A percentile compares a stretch with the other conserved stretches of the same genome.
phyloP scores from a whole-genome alignment of 2,329 filamentous ascomycete genomes.

The Hypoxylon sp. region DNA sequence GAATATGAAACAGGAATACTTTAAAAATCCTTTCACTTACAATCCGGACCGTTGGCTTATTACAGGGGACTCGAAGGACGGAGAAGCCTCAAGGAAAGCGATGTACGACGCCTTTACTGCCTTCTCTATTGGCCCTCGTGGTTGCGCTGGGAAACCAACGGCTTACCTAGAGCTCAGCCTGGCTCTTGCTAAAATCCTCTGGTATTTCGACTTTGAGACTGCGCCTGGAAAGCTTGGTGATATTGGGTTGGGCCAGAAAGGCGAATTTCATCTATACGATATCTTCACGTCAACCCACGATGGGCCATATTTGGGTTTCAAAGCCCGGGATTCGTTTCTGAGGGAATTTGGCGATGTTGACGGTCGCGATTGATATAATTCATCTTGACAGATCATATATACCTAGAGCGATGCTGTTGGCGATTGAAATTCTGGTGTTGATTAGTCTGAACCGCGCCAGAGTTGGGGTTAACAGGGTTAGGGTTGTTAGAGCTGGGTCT shows the following conservation, averaged over 20 bases:
- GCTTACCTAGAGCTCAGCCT: conserved; percentile 61
- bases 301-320: conserved; percentile 36
- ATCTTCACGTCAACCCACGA: conserved; percentile 41
- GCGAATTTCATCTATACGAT: conserved; percentile 41
- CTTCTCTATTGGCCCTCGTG: conserved; percentile 52
- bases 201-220: conserved; percentile 56
- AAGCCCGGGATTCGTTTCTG: conserved; percentile 15
- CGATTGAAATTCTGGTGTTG: neutral
- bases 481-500: no score
- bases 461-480: no score
- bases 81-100: conserved; percentile 45
- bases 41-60: conserved; percentile 35
- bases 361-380: no score
- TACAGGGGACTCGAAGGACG: conserved; percentile 4
- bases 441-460: neutral
- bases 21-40: conserved; percentile 29
- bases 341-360: conserved; percentile 8
- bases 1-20: conserved; percentile 28
- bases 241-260: conserved; percentile 22
- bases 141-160: conserved; percentile 65
- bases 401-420: neutral
- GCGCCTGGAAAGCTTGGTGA: conserved; percentile 23
- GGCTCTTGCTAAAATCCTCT: conserved; percentile 59
- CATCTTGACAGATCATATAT: neutral
- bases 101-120: conserved; percentile 55